Base-by-base conservation (phyloP, 352 stramenopile genomes). In the Globisporangium uncinulatum region DNA sequence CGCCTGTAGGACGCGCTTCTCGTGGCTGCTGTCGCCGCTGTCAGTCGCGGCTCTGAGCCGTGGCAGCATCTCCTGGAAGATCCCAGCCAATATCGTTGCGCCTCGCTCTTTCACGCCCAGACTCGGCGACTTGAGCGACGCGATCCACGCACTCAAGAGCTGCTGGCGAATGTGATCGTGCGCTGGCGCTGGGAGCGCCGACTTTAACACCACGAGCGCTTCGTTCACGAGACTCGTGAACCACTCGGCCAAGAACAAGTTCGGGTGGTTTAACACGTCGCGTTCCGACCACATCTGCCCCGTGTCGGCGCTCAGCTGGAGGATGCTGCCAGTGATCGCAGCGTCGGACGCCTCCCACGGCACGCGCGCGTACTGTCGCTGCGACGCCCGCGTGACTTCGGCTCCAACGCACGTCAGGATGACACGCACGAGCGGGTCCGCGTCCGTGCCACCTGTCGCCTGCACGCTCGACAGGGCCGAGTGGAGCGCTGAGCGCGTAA, bases 71-170 rank as follows among this genome's bases (percentile, higher is more conserved):
- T 93, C 75, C 53, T 89, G 84, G 29, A 95, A 62, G 15, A 93
- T 80, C 7, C 80, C 79, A 13, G 76, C 73, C 37, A 95, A 65
- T 10, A 96, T 88, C 0, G 69, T 79, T 48, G 82, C 82, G n/a
- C 80, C 82, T 34, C 86, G 84, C 58, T 95, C 84, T 50, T 96
- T 96, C 17, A 96, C 80, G 36, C 79, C 87, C 31, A 96, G 61
- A 32, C 86, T 90, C 11, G 87, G 86, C 3, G 86, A 95, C 49
- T 89, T 92, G 41, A 96, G 66, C 17, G 83, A 78, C n/a, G 73
- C 71, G 20, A 83, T 69, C 87, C 87, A 96, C n/a, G 83, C 82
- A 58, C 82, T 69, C 8, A 96, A 58, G 36, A 95, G 57, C 45
- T 83, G 65, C 56, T 89, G 72, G 19, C 79, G 79, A 34, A 92